A percentile compares a stretch with the other conserved stretches of the same genome.
Conservation (phyloP, 257 asterid genomes). For the Salvia rosmarinus region DNA sequence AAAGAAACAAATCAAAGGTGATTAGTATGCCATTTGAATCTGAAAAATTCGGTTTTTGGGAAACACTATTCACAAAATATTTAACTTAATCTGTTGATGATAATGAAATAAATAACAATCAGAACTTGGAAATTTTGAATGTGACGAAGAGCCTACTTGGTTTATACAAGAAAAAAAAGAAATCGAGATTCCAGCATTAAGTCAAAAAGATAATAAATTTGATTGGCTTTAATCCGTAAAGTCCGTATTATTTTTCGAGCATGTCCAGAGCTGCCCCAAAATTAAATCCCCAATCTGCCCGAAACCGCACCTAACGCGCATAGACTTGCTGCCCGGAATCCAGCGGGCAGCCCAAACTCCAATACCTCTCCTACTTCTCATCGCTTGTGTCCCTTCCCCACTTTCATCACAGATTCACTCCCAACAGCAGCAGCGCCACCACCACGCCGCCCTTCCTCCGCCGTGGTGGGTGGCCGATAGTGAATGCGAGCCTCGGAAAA, state of each 20-base stretch:
- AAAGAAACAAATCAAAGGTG: not conserved
- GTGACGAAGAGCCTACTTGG: not conserved
- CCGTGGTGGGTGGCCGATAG: conserved; percentile 68
- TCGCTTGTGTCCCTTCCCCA: conserved; percentile 29
- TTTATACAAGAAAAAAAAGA: not conserved
- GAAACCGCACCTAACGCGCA: conserved; percentile 29
- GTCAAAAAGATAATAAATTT: not conserved
- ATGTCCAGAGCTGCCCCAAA: conserved; percentile 32
- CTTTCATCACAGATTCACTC: conserved; percentile 24
- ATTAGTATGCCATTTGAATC: not conserved
- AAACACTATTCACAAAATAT: not conserved
- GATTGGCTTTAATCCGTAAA: conserved; percentile 14
- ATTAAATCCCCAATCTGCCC: conserved; percentile 45
- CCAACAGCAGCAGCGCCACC: conserved; percentile 43
- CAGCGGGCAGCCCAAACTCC: conserved; percentile 60
- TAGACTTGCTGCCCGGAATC: conserved; percentile 48
- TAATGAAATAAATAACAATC: not conserved
- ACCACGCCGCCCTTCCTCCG: conserved; percentile 43
- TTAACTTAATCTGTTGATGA: not conserved
- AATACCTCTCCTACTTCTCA: conserved; percentile 36
- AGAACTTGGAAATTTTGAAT: not conserved
- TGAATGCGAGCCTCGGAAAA: conserved; percentile 30
- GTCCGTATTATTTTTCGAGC: not conserved
- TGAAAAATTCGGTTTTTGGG: not conserved
- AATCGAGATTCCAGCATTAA: conserved; percentile 15